Evolutionary conservation across 2,329 filamentous ascomycete genomes (phyloP).

Genomic region (Colletotrichum sp.): DNA sequence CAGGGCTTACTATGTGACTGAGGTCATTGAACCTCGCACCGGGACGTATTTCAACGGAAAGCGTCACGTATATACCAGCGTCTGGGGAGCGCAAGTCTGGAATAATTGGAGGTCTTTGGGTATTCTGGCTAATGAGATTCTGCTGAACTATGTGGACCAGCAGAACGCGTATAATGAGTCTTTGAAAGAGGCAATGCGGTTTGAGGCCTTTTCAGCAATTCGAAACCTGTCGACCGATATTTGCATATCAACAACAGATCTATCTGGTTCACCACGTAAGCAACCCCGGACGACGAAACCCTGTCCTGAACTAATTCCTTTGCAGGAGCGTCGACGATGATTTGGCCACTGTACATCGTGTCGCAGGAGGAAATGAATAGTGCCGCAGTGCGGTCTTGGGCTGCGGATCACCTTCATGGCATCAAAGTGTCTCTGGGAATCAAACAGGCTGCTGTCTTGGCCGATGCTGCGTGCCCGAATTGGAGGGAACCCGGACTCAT

Average conservation of each 20-base stretch:
- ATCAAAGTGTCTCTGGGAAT: constrained; percentile 22
- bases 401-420: constrained; percentile 17
- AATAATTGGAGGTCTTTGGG: constrained; percentile 25
- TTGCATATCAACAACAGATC: neutral
- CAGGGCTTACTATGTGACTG: neutral
- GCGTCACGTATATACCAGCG: constrained; percentile 18
- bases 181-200: neutral
- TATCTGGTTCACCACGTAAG: neutral
- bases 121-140: constrained; percentile 20
- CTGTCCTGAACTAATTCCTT: neutral
- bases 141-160: neutral
- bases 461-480: constrained; percentile 2
- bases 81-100: constrained; percentile 24
- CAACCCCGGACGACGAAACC: neutral
- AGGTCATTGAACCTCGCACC: neutral
- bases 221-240: neutral
- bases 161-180: neutral
- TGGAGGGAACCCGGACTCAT: neutral
- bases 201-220: neutral
- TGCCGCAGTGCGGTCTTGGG: constrained; percentile 9
- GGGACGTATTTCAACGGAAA: constrained; percentile 11
- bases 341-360: constrained; percentile 23
- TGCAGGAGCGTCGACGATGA: constrained; percentile 4
- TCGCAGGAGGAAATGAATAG: constrained; percentile 18
- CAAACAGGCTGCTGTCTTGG: constrained; percentile 23